A percentile compares a stretch with the other conserved stretches of the same genome.
Conservation (phyloP, 2,329 filamentous ascomycete species). For the Epichloe sylvatica region DNA sequence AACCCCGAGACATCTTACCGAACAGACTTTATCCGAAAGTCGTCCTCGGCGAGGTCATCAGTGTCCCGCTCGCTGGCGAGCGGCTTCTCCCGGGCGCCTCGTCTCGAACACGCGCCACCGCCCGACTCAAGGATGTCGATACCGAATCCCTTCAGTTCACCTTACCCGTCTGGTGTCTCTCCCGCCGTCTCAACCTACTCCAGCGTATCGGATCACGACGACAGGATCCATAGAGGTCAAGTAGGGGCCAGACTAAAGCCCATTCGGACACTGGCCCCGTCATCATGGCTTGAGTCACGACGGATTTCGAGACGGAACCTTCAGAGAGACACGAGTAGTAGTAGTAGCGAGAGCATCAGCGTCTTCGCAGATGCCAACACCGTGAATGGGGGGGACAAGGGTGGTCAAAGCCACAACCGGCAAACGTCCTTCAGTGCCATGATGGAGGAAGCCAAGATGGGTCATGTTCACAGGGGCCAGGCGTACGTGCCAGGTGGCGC, state of each 20-base stretch:
- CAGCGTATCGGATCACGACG: constrained; percentile 14
- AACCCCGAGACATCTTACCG: constrained; percentile 26
- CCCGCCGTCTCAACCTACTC: constrained; percentile 10
- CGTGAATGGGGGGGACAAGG: constrained; percentile 10
- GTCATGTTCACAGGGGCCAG: constrained; percentile 26
- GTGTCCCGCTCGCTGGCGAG: constrained; percentile 4
- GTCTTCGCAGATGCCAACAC: constrained; percentile 37
- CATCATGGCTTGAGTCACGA: constrained; percentile 12
- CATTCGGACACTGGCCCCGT: constrained; percentile 26
- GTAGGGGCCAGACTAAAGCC: constrained; percentile 18
- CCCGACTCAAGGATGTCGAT: constrained; percentile 16
- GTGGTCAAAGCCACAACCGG: constrained; percentile 12
- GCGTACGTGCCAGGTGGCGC: constrained; percentile 17
- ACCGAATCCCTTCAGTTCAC: constrained; percentile 23
- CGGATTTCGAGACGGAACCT: constrained; percentile 19
- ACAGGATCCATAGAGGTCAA: constrained; percentile 13
- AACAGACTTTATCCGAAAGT: constrained; percentile 39
- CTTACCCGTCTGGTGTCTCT: constrained; percentile 5
- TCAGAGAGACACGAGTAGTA: constrained; percentile 28
- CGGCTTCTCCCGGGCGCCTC: neutral
- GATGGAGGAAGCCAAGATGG: constrained; percentile 34
- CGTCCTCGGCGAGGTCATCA: constrained; percentile 6
- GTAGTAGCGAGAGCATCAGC: constrained; percentile 35
- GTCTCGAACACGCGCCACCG: neutral
- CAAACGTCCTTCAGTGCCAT: constrained; percentile 40